These are phyloP conservation scores for Talaromyces funiculosus DNA, from an alignment of 2,329 filamentous ascomycete genomes.

Conservation along the genomic window DNA sequence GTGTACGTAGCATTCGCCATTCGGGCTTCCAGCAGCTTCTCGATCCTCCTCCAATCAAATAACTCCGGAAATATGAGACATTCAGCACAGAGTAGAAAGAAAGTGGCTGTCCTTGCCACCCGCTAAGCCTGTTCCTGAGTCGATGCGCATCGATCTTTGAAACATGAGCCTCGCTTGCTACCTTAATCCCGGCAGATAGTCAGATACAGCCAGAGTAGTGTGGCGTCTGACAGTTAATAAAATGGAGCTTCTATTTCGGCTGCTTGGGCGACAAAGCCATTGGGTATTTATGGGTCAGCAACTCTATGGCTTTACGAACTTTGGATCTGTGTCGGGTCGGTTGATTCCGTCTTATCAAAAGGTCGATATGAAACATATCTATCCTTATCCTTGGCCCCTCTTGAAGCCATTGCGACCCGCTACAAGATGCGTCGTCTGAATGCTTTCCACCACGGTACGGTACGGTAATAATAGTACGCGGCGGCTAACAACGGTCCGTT, in stretches of 20 bases:
- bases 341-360: not conserved
- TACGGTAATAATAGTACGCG: not conserved
- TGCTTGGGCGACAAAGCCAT: not conserved
- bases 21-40: not conserved
- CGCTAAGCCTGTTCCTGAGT: conserved; percentile 8
- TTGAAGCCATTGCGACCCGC: not conserved
- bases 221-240: not conserved
- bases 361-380: not conserved
- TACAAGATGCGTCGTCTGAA: not conserved
- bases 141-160: not conserved
- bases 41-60: not conserved
- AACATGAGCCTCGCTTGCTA: not conserved
- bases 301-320: not conserved
- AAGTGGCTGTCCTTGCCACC: not conserved
- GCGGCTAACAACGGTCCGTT: conserved; percentile 4
- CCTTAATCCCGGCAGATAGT: not conserved
- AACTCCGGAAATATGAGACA: not conserved
- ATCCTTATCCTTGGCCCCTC: not conserved
- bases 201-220: not conserved
- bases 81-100: not conserved
- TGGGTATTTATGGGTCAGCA: not conserved
- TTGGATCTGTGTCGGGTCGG: not conserved
- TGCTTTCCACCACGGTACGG: not conserved
- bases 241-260: not conserved
- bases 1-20: not conserved